Evolutionary conservation across 768 basidiomycete species (phyloP), one percentile per base, ranked within the genome.

Genomic region (Dacryopinax spathularia): DNA sequence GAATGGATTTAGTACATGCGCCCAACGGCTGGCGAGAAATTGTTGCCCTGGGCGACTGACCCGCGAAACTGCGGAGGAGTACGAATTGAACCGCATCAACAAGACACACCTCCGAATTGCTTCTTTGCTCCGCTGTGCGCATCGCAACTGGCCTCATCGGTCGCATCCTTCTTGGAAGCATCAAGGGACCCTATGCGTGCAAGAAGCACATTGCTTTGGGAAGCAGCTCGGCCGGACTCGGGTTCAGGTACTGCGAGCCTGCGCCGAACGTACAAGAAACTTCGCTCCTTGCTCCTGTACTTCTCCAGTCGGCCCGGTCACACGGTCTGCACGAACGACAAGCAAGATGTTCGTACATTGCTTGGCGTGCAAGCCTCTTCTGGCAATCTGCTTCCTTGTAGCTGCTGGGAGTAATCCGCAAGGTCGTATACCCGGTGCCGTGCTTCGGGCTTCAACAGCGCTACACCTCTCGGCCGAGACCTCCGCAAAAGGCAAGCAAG

Each of bases 381-480:
- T 29, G 25, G 48, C 48, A 56, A 27, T 29, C 18, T 56, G 25
- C 25, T 13, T 41, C 31, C 25, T 7, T 13, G 10, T 13, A 56
- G 13, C 48, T 56, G 48, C 25, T 56, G 5, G 3, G 3, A 56
- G 3, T 29, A 22, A 29, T 22, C 48, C 48, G 48, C 48, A 56
- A 56, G 6, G 48, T 56, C 48, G 48, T 27, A 56, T 56, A 56
- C 18, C 48, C 48, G n/a, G 48, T 56, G 48, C 48, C 48, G 48
- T 27, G 29, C 22, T 18, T 44, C 48, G 29, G 5, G 3, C 31
- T 3, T 3, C 25, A 56, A 5, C 48, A 25, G 6, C 13, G 25
- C 7, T 27, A 56, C 48, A 56, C 20, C 25, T 13, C 48, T 56
- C 48, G 48, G 48, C 48, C 48, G 48, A 56, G 31, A 56, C 18